Evolutionary conservation across 805 yeast species (phyloP).

Genomic region (Cyberlindnera americana): DNA sequence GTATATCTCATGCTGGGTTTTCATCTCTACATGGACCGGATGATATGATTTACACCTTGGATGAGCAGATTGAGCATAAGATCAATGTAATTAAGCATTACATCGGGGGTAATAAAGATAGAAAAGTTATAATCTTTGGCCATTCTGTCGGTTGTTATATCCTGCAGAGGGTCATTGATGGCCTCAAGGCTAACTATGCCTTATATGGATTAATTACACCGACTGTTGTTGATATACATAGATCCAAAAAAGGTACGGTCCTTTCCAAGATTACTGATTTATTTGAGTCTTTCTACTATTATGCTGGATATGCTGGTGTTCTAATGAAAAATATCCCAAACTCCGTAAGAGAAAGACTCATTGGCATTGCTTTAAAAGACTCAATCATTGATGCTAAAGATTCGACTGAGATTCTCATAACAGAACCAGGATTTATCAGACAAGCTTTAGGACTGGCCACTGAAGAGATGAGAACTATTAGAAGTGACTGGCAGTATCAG

Average conservation of each 20-base stretch:
- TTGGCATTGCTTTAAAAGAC: constrained; percentile 11
- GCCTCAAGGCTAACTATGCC: constrained; percentile 29
- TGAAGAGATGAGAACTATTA: constrained; percentile 55
- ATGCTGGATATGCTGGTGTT: constrained; percentile 30
- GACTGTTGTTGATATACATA: constrained; percentile 58
- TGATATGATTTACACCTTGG: constrained; percentile 36
- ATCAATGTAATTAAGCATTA: constrained; percentile 42
- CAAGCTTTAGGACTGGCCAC: constrained; percentile 56
- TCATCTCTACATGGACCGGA: constrained; percentile 17
- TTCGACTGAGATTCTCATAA: constrained; percentile 41
- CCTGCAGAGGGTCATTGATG: constrained; percentile 46
- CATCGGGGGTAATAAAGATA: constrained; percentile 17
- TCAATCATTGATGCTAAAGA: constrained; percentile 14
- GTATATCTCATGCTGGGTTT: constrained; percentile 67
- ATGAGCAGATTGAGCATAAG: constrained; percentile 60
- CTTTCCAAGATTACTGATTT: constrained; percentile 28
- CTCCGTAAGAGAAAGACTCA: constrained; percentile 6
- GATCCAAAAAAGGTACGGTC: constrained; percentile 37
- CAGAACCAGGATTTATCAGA: constrained; percentile 40
- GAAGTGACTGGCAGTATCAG: constrained; percentile 48
- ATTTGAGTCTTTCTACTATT: constrained; percentile 29
- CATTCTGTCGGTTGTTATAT: constrained; percentile 75
- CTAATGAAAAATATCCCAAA: constrained; percentile 27
- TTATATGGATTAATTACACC: constrained; percentile 67
- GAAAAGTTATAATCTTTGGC: constrained; percentile 49